Percentiles rank a stretch among this genome's conserved stretches.
Evolutionary conservation across 2,329 filamentous ascomycete species (phyloP).

Genomic region (Cryphonectria carpinicola): DNA sequence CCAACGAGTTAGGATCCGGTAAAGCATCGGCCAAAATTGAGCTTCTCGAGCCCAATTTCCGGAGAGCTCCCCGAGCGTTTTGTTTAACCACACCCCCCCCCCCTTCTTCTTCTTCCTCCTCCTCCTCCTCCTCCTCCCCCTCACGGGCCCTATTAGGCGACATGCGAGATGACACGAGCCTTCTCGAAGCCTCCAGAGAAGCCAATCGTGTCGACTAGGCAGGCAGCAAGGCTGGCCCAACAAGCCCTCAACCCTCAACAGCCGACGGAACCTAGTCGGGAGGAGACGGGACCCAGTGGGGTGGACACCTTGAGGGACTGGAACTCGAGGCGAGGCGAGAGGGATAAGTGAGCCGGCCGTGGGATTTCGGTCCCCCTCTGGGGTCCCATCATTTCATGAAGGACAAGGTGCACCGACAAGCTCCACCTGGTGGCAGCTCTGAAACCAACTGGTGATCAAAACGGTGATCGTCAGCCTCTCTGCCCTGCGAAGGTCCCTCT

Average conservation of each 20-base stretch:
- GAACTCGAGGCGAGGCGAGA: slow-evolving; percentile 14
- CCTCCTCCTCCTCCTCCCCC: neutral
- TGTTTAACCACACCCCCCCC: neutral
- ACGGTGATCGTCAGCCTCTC: neutral
- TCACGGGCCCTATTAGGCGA: neutral
- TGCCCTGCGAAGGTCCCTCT: neutral
- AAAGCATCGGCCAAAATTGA: neutral
- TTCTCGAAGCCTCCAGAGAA: slow-evolving; percentile 11
- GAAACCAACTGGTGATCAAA: slow-evolving; percentile 15
- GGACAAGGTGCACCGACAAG: neutral
- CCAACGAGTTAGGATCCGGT: neutral
- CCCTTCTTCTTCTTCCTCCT: neutral
- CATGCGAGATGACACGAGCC: slow-evolving; percentile 7
- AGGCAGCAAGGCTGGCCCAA: slow-evolving; percentile 1
- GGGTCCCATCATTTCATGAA: slow-evolving; percentile 12
- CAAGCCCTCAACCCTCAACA: neutral
- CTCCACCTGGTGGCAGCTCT: slow-evolving; percentile 15
- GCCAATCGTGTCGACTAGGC: neutral
- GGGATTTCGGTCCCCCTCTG: slow-evolving; percentile 8
- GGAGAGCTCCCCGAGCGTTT: neutral
- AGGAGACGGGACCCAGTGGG: slow-evolving; percentile 7
- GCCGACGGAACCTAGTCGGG: neutral
- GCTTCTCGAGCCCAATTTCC: neutral
- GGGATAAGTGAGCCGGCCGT: slow-evolving; percentile 14
- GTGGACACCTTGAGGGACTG: neutral